phyloP scores from a whole-genome alignment of 768 basidiomycete genomes.

The Antrodiella citrinella region DNA sequence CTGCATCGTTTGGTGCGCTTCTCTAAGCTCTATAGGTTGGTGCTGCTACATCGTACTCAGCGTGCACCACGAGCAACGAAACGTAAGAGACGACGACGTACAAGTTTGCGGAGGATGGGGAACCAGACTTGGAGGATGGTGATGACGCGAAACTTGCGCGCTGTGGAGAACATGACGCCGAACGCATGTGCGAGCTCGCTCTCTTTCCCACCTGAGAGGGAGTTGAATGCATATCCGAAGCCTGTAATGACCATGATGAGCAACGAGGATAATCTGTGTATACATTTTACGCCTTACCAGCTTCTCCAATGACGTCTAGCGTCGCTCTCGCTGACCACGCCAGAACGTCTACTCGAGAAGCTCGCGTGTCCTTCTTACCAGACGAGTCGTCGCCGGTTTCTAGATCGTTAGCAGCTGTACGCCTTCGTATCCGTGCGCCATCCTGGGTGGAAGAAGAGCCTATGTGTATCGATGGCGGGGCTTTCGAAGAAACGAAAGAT shows the following conservation, averaged over 20 bases:
- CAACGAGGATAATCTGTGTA: background rate
- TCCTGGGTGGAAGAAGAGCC: background rate
- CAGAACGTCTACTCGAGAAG: constrained; percentile 53
- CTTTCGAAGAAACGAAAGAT: constrained; percentile 16
- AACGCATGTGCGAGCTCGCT: constrained; percentile 53
- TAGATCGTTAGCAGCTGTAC: no score
- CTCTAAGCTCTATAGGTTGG: background rate
- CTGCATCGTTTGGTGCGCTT: constrained; percentile 39
- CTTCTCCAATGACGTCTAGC: constrained; percentile 70
- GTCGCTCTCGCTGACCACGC: constrained; percentile 61
- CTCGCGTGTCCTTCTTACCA: no score
- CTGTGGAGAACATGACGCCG: constrained; percentile 42
- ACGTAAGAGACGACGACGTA: constrained; percentile 24
- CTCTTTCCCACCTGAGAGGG: constrained; percentile 30
- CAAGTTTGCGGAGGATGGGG: constrained; percentile 43
- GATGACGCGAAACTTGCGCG: constrained; percentile 42
- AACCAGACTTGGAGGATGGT: constrained; percentile 53
- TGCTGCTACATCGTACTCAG: background rate
- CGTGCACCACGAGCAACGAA: no score
- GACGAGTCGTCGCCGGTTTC: no score
- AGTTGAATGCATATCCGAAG: constrained; percentile 47
- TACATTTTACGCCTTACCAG: no score
- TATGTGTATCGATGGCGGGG: no score
- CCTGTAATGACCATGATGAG: constrained; percentile 25
- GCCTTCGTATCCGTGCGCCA: background rate